Conservation (phyloP, 2,329 filamentous ascomycete species). For the Penicillium nordicum region DNA sequence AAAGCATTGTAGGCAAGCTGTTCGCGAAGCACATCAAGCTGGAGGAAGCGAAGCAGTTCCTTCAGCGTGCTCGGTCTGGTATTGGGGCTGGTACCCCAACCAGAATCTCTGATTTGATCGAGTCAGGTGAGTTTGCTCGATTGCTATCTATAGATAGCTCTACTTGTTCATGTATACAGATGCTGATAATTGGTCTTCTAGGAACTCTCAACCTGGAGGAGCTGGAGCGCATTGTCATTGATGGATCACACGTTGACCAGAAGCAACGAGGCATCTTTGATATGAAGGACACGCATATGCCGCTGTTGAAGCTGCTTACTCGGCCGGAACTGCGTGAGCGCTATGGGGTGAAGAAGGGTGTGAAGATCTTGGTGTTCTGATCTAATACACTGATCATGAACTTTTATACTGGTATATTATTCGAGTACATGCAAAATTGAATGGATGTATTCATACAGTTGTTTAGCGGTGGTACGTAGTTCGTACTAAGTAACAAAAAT, state of each 20-base stretch:
- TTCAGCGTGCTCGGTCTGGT: constrained; percentile 63
- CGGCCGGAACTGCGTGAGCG: constrained; percentile 67
- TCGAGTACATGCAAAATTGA: neutral
- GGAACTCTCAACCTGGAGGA: constrained; percentile 68
- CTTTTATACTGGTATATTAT: neutral
- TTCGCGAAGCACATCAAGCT: constrained; percentile 99
- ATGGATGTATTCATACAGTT: neutral
- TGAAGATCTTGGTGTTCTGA: constrained; percentile 51
- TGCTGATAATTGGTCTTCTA: constrained; percentile 26
- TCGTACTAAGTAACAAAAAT: neutral
- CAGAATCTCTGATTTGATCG: constrained; percentile 74
- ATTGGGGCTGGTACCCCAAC: constrained; percentile 89
- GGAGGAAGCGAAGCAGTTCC: constrained; percentile 74
- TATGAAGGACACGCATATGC: constrained; percentile 88
- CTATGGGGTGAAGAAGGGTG: constrained; percentile 57
- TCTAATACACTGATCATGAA: neutral
- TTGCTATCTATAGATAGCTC: neutral
- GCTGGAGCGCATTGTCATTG: constrained; percentile 76
- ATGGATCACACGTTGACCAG: constrained; percentile 88
- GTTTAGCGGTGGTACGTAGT: neutral
- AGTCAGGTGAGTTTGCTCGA: constrained; percentile 61
- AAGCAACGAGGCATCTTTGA: constrained; percentile 94
- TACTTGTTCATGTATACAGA: neutral
- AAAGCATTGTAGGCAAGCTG: constrained; percentile 77
- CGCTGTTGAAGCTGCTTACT: constrained; percentile 71